phyloP scores from a whole-genome alignment of 345 rosid genomes.

The Euphorbia lathyris region DNA sequence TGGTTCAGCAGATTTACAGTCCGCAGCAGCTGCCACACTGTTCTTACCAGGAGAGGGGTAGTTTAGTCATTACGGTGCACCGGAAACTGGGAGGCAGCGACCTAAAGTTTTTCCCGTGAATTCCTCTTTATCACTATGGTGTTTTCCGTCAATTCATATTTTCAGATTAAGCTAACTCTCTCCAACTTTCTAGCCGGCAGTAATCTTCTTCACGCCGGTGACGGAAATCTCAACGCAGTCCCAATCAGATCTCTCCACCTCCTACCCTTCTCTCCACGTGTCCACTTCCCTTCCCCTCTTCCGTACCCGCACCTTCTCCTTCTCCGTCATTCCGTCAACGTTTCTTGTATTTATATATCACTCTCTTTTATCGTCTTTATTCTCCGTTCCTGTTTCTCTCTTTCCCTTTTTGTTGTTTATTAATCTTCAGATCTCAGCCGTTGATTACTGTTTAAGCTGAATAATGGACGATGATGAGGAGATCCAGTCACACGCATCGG shows the following conservation, averaged over 20 bases:
- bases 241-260: conserved; percentile 12
- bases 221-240: not conserved
- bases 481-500: conserved; percentile 15
- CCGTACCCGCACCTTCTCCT: conserved; percentile 10
- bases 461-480: conserved; percentile 32
- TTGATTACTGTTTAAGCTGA: not conserved
- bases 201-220: conserved; percentile 21
- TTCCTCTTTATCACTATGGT: conserved; percentile 28
- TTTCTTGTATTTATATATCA: not conserved
- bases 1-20: too few species aligned
- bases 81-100: conserved; percentile 5
- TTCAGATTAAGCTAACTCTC: conserved; percentile 13
- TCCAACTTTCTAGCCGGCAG: conserved; percentile 2
- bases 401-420: too few species aligned
- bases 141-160: conserved; percentile 38
- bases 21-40: too few species aligned
- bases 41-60: not conserved
- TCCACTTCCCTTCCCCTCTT: too few species aligned
- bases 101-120: conserved; percentile 28
- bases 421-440: conserved; percentile 14
- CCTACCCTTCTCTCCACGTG: conserved; percentile 11
- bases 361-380: too few species aligned
- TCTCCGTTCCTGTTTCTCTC: too few species aligned
- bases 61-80: not conserved
- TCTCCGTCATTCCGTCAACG: conserved; percentile 13